Evolutionary conservation across 768 basidiomycete genomes (phyloP), one percentile per base, ranked within the genome.

Genomic region (Butyriboletus loyo): DNA sequence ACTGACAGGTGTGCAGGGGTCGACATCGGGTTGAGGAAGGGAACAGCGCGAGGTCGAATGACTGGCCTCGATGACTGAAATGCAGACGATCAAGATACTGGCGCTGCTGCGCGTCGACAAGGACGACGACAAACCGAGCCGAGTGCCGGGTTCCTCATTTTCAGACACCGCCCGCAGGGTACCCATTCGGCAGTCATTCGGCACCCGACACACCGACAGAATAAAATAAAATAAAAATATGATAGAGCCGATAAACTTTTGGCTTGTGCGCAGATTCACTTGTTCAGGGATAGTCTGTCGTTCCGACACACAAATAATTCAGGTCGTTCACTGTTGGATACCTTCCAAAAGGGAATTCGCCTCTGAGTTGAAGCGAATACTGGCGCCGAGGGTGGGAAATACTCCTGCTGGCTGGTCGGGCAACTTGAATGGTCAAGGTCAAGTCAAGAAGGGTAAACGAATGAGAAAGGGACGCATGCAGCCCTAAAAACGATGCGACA

Each of bases 161-260:
- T 69, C 70, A 71, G 52, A 69, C 62, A 54, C 68, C 70, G 70
- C 51, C 53, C 37, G 36, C 53, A 56, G 37, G 10, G 4, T 38
- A 14, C n/a, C 22, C 11, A 8, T 34, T 50, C 54, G 60, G 58
- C 57, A 56, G n/a, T n/a, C 7, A 22, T 11, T 54, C 65, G 65
- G 62, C 64, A 64, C 37, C 21, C 9, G 65, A 59, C 64, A 64
- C 37, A 14, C 9, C 8, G 25, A 5, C 39, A 15, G 15, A 8
- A 35, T 3, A 37, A 9, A 19, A 19, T 7, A 37, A 19, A 19
- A 37, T 8, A 36, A 11, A 35, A 36, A 19, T 35, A 7, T n/a
- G 17, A n/a, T 3, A n/a, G n/a, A n/a, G n/a, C n/a, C n/a, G n/a
- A n/a, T n/a, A n/a, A n/a, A n/a, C n/a, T n/a, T n/a, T n/a, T n/a